Percentiles rank a stretch among this genome's conserved stretches.
Evolutionary conservation across 2,329 filamentous ascomycete genomes (phyloP).

Genomic region (Onygenales sp.): DNA sequence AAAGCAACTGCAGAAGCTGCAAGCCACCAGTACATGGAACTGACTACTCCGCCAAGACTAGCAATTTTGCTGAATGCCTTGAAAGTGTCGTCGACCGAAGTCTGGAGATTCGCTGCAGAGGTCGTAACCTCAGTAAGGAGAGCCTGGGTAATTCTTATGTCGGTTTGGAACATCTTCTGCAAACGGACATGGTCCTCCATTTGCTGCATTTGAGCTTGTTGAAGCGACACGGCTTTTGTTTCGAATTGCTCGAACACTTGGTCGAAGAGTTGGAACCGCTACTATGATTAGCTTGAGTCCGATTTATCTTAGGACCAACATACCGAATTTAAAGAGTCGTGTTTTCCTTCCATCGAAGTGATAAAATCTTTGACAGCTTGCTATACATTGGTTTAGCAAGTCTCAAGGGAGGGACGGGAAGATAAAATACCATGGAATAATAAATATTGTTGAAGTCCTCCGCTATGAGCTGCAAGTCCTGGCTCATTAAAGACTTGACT

Average conservation of each 20-base stretch:
- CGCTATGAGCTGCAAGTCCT: slow-evolving; percentile 20
- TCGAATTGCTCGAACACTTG: slow-evolving; percentile 24
- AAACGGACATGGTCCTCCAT: slow-evolving; percentile 18
- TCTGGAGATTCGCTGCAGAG: slow-evolving; percentile 14
- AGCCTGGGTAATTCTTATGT: slow-evolving; percentile 13
- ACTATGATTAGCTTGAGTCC: not conserved
- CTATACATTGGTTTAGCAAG: slow-evolving; percentile 5
- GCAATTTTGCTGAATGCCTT: slow-evolving; percentile 8
- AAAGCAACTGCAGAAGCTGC: slow-evolving; percentile 5
- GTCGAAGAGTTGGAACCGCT: slow-evolving; percentile 29
- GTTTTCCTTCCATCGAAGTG: slow-evolving; percentile 16
- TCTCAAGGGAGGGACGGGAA: not conserved
- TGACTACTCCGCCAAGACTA: slow-evolving; percentile 6
- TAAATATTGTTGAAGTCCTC: slow-evolving; percentile 23
- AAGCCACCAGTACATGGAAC: slow-evolving; percentile 5
- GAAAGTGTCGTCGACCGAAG: slow-evolving; percentile 13
- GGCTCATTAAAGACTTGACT: slow-evolving; percentile 22
- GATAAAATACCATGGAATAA: slow-evolving; percentile 23
- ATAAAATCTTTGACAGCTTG: slow-evolving; percentile 13
- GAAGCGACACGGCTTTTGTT: slow-evolving; percentile 21
- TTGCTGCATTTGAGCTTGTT: slow-evolving; percentile 25
- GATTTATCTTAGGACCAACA: not conserved
- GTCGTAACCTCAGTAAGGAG: slow-evolving; percentile 15
- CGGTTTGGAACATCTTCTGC: slow-evolving; percentile 12
- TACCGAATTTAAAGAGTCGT: slow-evolving; percentile 25